These are phyloP conservation scores for Salmacisia buchloeana DNA, from an alignment of 1,284 basidiomycete genomes.

Conservation along the genomic window DNA sequence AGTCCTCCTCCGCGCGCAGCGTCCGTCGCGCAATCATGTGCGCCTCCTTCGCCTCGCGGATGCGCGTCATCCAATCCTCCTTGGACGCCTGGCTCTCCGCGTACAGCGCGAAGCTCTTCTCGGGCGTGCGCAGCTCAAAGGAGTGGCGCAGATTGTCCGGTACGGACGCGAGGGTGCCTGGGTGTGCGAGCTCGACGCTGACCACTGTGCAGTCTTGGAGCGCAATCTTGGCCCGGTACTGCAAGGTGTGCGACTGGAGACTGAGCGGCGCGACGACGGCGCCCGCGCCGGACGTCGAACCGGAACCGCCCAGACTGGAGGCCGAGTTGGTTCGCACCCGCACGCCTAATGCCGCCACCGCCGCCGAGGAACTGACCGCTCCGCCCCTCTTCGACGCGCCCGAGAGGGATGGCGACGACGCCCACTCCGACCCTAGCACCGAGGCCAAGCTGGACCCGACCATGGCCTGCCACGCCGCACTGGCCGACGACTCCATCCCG, in stretches of 20 bases:
- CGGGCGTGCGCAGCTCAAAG: slow-evolving; percentile 47
- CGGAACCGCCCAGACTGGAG: background rate
- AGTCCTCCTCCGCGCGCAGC: slow-evolving; percentile 35
- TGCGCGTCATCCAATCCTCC: slow-evolving; percentile 38
- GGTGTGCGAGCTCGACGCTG: slow-evolving; percentile 25
- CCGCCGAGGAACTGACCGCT: background rate
- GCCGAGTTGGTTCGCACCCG: background rate
- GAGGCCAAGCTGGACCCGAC: background rate
- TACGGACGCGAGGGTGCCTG: background rate
- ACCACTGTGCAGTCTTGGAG: slow-evolving; percentile 46
- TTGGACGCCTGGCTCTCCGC: slow-evolving; percentile 31
- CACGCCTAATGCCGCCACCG: background rate
- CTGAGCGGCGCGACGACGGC: background rate
- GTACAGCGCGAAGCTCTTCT: slow-evolving; percentile 48
- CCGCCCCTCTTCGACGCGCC: background rate
- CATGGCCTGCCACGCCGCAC: slow-evolving; percentile 31
- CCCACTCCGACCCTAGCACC: background rate
- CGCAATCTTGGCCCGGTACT: slow-evolving; percentile 42
- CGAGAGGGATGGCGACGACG: background rate
- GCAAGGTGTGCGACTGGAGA: slow-evolving; percentile 28
- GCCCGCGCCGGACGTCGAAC: background rate
- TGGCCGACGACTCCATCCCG: slow-evolving; percentile 29
- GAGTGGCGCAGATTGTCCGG: slow-evolving; percentile 27
- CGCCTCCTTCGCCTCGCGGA: slow-evolving; percentile 44
- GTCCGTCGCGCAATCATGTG: slow-evolving; percentile 39